Conservation (phyloP, 768 basidiomycete genomes). For the Kwoniella dejecticola region DNA sequence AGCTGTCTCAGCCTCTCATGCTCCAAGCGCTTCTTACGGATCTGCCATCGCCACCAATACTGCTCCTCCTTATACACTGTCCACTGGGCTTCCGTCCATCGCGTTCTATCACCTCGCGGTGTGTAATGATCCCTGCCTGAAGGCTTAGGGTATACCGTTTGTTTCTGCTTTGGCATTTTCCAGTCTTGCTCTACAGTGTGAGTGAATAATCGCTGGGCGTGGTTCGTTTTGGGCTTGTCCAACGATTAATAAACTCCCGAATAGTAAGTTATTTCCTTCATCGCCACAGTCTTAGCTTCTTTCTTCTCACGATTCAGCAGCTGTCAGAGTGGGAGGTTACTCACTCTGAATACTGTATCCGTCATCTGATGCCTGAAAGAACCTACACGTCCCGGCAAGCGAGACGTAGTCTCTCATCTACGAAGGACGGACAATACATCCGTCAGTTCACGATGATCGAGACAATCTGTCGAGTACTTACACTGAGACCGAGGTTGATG, state of each 20-base stretch:
- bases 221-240: neutral
- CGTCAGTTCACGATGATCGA: neutral
- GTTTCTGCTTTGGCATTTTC: neutral
- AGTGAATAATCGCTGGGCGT: constrained; percentile 5
- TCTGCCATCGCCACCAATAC: neutral
- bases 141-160: neutral
- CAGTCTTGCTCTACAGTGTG: neutral
- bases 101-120: constrained; percentile 20
- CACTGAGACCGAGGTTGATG: constrained; percentile 12
- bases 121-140: constrained; percentile 12
- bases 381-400: constrained; percentile 27
- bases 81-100: constrained; percentile 30
- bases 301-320: neutral
- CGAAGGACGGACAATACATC: neutral
- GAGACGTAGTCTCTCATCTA: constrained; percentile 36
- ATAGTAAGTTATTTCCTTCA: neutral
- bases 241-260: neutral
- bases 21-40: neutral
- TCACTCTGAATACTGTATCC: constrained; percentile 30
- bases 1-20: neutral
- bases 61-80: constrained; percentile 33
- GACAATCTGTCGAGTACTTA: neutral
- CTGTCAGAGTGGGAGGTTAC: neutral
- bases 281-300: too few species aligned
- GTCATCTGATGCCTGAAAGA: constrained; percentile 29